Conservation (phyloP, 345 rosid species). For the Corchorus capsularis region DNA sequence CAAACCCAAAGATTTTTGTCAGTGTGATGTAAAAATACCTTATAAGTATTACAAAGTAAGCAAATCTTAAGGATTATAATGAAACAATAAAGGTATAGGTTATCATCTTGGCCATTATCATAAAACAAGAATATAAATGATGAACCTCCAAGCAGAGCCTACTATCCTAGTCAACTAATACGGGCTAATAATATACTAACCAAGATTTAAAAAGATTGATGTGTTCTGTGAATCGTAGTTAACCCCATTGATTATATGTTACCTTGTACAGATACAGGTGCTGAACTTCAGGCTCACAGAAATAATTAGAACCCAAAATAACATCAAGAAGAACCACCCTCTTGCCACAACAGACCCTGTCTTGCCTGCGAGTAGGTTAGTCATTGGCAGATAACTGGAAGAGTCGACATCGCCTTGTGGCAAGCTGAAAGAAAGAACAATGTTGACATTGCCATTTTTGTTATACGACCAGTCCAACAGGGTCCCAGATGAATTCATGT, state of each 20-base stretch:
- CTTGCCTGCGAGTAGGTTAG: constrained; percentile 41
- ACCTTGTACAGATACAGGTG: constrained; percentile 54
- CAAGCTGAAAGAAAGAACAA: constrained; percentile 52
- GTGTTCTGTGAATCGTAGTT: constrained; percentile 17
- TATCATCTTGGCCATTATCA: constrained; percentile 24
- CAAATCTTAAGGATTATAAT: constrained; percentile 15
- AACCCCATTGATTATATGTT: constrained; percentile 7
- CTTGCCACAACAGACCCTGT: constrained; percentile 38
- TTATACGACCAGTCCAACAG: constrained; percentile 56
- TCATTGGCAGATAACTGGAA: constrained; percentile 20
- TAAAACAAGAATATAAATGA: constrained; percentile 14
- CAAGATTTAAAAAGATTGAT: constrained; percentile 2
- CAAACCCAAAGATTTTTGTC: neutral
- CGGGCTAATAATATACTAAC: constrained; percentile 8
- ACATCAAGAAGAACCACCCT: constrained; percentile 48
- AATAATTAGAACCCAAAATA: constrained; percentile 66
- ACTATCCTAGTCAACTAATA: constrained; percentile 28
- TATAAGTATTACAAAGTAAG: neutral
- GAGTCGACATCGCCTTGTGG: constrained; percentile 36
- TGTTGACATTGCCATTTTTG: constrained; percentile 59
- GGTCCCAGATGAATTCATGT: constrained; percentile 33
- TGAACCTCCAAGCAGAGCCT: constrained; percentile 3
- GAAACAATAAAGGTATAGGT: constrained; percentile 17
- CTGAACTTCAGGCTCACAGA: constrained; percentile 66
- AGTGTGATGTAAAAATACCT: neutral